phyloP scores from a whole-genome alignment of 2,329 filamentous ascomycete genomes.

The Exophiala sp. region DNA sequence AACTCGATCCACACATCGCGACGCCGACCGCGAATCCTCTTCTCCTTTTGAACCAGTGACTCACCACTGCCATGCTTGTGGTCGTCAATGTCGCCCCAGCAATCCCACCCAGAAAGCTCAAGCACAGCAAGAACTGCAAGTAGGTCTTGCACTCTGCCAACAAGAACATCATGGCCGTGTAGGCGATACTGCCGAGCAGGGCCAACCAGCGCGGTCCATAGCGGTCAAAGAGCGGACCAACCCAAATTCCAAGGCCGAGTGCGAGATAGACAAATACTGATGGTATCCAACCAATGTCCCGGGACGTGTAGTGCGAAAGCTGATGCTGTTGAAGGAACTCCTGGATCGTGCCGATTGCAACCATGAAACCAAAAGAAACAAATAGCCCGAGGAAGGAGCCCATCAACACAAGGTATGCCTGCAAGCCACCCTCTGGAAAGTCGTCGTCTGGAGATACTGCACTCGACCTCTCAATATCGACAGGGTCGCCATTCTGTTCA shows the following conservation, averaged over 20 bases:
- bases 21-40: slow-evolving; percentile 39
- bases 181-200: slow-evolving; percentile 37
- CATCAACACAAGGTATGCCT: slow-evolving; percentile 35
- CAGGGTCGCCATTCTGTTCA: not conserved
- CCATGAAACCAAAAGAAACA: slow-evolving; percentile 47
- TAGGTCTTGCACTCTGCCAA: slow-evolving; percentile 47
- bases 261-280: slow-evolving; percentile 46
- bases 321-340: slow-evolving; percentile 47
- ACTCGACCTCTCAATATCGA: slow-evolving; percentile 10
- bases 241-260: slow-evolving; percentile 46
- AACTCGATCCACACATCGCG: slow-evolving; percentile 39
- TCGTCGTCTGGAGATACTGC: slow-evolving; percentile 1
- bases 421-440: slow-evolving; percentile 34
- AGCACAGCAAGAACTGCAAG: slow-evolving; percentile 48
- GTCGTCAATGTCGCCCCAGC: slow-evolving; percentile 38
- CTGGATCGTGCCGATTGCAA: slow-evolving; percentile 48
- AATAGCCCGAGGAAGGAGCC: slow-evolving; percentile 38
- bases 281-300: slow-evolving; percentile 51
- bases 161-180: slow-evolving; percentile 43
- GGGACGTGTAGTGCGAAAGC: slow-evolving; percentile 39
- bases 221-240: slow-evolving; percentile 49
- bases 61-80: slow-evolving; percentile 37
- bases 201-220: slow-evolving; percentile 45
- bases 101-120: slow-evolving; percentile 36
- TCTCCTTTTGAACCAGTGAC: slow-evolving; percentile 40